Conservation (phyloP, 371 early-diverging fungal genomes). For the Mucor mucedo region DNA sequence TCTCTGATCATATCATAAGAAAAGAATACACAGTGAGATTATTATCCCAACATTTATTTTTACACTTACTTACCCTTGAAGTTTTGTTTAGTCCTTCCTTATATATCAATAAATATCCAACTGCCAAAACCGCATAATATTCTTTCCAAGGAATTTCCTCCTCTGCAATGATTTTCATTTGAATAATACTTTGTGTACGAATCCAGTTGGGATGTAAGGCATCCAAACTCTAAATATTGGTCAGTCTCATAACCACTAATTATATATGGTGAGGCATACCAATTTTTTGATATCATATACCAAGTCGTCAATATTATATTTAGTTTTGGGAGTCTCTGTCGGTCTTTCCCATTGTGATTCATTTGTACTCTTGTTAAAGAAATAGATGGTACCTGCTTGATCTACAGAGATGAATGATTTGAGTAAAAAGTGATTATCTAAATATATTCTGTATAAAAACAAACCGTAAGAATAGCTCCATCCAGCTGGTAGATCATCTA, state of each 20-base stretch:
- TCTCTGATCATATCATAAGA: constrained; percentile 13
- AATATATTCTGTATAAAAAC: too few species aligned
- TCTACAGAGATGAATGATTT: constrained; percentile 23
- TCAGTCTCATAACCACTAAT: too few species aligned
- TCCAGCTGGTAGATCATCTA: constrained; percentile 17
- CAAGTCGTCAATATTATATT: not conserved
- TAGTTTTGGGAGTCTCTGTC: not conserved
- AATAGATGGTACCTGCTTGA: constrained; percentile 52
- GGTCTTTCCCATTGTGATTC: constrained; percentile 54
- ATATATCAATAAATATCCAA: constrained; percentile 44
- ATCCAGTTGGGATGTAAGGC: constrained; percentile 39
- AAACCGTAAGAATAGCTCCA: constrained; percentile 22
- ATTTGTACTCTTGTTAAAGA: constrained; percentile 57
- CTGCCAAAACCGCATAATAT: constrained; percentile 43
- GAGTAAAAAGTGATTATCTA: not conserved
- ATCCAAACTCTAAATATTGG: constrained; percentile 30
- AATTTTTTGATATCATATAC: constrained; percentile 12
- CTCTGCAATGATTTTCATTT: constrained; percentile 43
- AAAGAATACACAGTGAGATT: constrained; percentile 7
- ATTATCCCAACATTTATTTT: too few species aligned
- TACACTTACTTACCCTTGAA: constrained; percentile 25
- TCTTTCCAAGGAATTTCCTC: constrained; percentile 45
- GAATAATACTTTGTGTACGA: constrained; percentile 39
- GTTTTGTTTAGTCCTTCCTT: constrained; percentile 30
- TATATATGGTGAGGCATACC: not conserved